A percentile compares a stretch with the other conserved stretches of the same genome.
These are phyloP conservation scores for Suillus discolor DNA, from an alignment of 768 basidiomycete genomes.

Conservation along the genomic window DNA sequence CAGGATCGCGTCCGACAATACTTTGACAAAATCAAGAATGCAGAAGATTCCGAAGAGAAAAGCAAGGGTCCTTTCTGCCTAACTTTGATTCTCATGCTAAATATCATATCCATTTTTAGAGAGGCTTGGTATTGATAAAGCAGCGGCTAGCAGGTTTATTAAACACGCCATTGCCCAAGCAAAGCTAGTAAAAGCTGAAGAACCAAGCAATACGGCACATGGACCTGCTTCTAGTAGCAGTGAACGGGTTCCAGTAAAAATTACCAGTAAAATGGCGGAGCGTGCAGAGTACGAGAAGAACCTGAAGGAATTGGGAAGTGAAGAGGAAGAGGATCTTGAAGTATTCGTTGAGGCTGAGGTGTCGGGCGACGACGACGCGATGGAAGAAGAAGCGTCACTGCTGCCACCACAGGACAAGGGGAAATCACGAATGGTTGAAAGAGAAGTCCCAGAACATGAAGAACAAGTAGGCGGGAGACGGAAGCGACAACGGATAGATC, in stretches of 20 bases:
- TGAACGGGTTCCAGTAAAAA: slow-evolving; percentile 48
- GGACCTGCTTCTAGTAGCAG: slow-evolving; percentile 19
- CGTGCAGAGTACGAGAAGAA: slow-evolving; percentile 64
- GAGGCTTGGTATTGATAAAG: slow-evolving; percentile 65
- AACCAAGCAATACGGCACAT: slow-evolving; percentile 15
- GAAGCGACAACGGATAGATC: slow-evolving; percentile 58
- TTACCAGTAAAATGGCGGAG: slow-evolving; percentile 76
- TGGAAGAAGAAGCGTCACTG: slow-evolving; percentile 13
- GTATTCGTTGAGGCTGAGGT: slow-evolving; percentile 35
- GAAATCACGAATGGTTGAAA: slow-evolving; percentile 40
- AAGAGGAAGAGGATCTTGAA: slow-evolving; percentile 44
- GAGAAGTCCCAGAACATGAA: slow-evolving; percentile 12
- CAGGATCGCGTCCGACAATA: slow-evolving; percentile 79
- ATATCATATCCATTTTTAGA: slow-evolving; percentile 29
- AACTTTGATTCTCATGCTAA: neutral
- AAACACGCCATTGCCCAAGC: slow-evolving; percentile 78
- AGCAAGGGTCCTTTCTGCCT: slow-evolving; percentile 12
- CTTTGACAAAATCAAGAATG: slow-evolving; percentile 79
- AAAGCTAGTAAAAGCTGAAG: slow-evolving; percentile 40
- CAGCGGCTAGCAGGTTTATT: slow-evolving; percentile 81
- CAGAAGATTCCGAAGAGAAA: slow-evolving; percentile 67
- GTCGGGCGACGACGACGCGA: slow-evolving; percentile 13
- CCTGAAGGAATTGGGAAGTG: slow-evolving; percentile 44
- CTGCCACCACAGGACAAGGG: slow-evolving; percentile 29
- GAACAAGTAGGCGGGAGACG: slow-evolving; percentile 39